Base-by-base conservation (phyloP, 768 basidiomycete genomes). In the Megacollybia marginata region DNA sequence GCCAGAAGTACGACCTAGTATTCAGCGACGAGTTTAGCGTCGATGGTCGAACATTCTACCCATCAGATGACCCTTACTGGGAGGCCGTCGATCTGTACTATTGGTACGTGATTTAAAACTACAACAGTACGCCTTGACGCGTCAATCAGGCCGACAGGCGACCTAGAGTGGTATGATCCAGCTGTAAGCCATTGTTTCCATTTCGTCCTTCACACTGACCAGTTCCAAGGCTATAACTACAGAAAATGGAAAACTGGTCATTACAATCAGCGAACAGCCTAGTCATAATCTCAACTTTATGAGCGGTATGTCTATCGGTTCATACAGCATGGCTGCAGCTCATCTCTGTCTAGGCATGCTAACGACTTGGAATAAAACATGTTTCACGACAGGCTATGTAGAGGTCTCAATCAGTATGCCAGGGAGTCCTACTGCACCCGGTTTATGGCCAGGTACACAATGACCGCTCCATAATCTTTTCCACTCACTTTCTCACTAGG, bases 361-460 rank as follows among this genome's bases (percentile, higher is more conserved):
- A 9, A 82, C 86, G 56, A 78, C 83, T 11, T 96, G 94, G 93
- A 95, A 96, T 68, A 91, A 96, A 67, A 67, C 96, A 48, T 98
- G 94, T 68, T 96, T 93, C 68, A 94, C 83, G 13, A 92, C 91
- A 0, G 92, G 91, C 2, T 92, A 93, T 61, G 71, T 97, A 50
- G 96, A 96, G 67, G 80, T 85, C 2, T 78, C 74, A n/a, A 57
- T 91, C 16, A 88, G 85, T 61, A 62, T 91, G 56, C 88, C 90
- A 15, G 90, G 88, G 5, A 64, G 69, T 10, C 69, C 76, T 1
- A 54, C 59, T 36, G 71, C 74, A 13, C 78, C 85, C 10, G 92
- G 92, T 6, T 73, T 89, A 52, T 96, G 92, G 94, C 93, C 95
- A 48, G 92, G 83, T 74, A 65, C 36, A 73, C 67, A 33, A 16